Evolutionary conservation across 768 basidiomycete genomes (phyloP).

Genomic region (Boletus rubropictus): DNA sequence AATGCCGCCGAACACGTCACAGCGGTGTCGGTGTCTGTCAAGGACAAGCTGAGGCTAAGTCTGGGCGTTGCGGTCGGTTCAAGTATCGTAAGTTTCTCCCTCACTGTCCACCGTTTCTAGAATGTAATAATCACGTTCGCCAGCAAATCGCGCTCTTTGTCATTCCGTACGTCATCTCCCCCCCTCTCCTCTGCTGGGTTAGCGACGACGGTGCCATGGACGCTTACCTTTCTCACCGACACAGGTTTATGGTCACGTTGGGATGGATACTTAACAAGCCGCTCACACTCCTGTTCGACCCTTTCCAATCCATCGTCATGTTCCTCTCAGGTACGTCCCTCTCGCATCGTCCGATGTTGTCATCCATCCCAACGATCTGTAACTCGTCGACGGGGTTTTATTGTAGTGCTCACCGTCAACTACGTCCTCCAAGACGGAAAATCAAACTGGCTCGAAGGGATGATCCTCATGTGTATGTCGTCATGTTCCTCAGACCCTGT

Average conservation of each 20-base stretch:
- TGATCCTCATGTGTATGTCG: constrained; percentile 63
- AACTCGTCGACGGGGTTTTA: no score
- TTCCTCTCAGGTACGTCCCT: constrained; percentile 19
- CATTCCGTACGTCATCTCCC: constrained; percentile 42
- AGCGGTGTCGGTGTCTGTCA: constrained; percentile 86
- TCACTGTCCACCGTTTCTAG: not conserved
- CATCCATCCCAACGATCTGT: no score
- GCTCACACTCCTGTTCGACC: constrained; percentile 78
- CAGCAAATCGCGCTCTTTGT: constrained; percentile 74
- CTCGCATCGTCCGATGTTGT: no score
- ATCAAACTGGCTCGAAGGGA: constrained; percentile 90
- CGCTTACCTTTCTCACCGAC: constrained; percentile 10
- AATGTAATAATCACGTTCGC: not conserved
- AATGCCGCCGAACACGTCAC: constrained; percentile 91
- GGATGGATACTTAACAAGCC: constrained; percentile 81
- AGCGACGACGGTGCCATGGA: not conserved
- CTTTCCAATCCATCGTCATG: constrained; percentile 57
- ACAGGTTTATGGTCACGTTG: constrained; percentile 66
- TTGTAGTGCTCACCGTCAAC: constrained; percentile 76
- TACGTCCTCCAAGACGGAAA: constrained; percentile 82
- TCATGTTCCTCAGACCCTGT: no score
- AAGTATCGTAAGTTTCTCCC: constrained; percentile 53
- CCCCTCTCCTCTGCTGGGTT: no score
- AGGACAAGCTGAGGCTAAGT: constrained; percentile 82
- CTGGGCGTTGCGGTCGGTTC: constrained; percentile 88